Evolutionary conservation across 305 asterid species (phyloP).

Genomic region (Fraxinus latifolia): DNA sequence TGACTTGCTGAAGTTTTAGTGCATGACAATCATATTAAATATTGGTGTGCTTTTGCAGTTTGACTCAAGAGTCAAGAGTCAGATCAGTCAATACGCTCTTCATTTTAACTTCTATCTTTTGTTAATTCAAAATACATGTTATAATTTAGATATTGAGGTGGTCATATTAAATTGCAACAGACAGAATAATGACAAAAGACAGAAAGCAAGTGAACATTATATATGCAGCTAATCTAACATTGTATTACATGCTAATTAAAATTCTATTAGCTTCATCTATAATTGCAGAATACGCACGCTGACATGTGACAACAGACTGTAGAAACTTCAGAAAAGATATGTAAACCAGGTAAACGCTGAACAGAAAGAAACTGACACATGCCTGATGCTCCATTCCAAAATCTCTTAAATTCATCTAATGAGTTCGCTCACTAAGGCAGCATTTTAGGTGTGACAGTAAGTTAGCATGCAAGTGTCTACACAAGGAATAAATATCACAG

Average conservation of each 20-base stretch:
- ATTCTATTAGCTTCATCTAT: neutral
- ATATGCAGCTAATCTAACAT: neutral
- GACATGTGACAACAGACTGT: neutral
- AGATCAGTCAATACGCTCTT: neutral
- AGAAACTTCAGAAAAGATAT: neutral
- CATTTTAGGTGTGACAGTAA: neutral
- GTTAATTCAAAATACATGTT: neutral
- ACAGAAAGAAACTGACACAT: neutral
- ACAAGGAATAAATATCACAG: neutral
- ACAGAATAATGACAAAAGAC: neutral
- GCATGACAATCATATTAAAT: neutral
- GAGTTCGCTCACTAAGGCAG: neutral
- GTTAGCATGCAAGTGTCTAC: neutral
- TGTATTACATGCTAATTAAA: neutral
- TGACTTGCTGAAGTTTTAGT: neutral
- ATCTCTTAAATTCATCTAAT: neutral
- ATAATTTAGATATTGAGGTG: neutral
- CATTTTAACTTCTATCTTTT: neutral
- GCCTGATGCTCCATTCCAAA: neutral
- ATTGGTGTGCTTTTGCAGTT: neutral
- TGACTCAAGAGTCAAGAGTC: neutral
- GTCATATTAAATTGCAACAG: neutral
- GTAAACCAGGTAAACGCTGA: neutral
- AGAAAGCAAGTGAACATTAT: neutral
- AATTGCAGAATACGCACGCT: neutral